These are phyloP conservation scores for Brettanomyces sp. DNA, from an alignment of 805 yeast genomes.

Conservation along the genomic window DNA sequence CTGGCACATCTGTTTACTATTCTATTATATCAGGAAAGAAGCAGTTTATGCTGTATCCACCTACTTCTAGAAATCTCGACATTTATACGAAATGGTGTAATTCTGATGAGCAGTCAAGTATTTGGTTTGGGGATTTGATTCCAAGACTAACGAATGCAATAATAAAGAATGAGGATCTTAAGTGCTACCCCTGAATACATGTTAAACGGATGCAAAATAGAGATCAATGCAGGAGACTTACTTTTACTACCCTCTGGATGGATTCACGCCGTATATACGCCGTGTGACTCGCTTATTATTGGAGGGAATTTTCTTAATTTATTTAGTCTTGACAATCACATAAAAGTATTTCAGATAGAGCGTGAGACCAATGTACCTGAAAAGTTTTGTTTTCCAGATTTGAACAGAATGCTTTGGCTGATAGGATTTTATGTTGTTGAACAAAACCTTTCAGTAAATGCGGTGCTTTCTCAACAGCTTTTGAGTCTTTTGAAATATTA, in stretches of 20 bases:
- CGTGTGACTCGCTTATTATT: constrained; percentile 67
- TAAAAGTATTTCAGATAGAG: constrained; percentile 56
- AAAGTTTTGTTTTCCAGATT: constrained; percentile 71
- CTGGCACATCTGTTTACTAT: constrained; percentile 87
- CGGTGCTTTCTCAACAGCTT: too few relatives aligned
- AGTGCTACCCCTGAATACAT: constrained; percentile 19
- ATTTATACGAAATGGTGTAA: constrained; percentile 67
- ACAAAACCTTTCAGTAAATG: not conserved
- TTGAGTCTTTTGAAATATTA: too few relatives aligned
- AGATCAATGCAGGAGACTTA: constrained; percentile 52
- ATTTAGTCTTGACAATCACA: constrained; percentile 52
- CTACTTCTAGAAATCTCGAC: constrained; percentile 51
- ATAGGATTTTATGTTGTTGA: constrained; percentile 36
- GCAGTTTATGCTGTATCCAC: constrained; percentile 71
- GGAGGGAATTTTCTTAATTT: constrained; percentile 83
- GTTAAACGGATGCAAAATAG: constrained; percentile 27
- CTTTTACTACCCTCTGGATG: constrained; percentile 85
- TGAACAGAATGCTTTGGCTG: constrained; percentile 62
- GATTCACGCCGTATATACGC: constrained; percentile 87
- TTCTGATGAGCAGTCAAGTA: constrained; percentile 48
- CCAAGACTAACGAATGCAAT: constrained; percentile 11
- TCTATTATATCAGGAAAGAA: constrained; percentile 71
- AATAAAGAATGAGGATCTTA: not conserved
- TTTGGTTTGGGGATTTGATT: constrained; percentile 54
- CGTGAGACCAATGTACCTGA: constrained; percentile 60